phyloP scores from a whole-genome alignment of 1,139 yeast species.

The Geotrichum histeridarum region DNA sequence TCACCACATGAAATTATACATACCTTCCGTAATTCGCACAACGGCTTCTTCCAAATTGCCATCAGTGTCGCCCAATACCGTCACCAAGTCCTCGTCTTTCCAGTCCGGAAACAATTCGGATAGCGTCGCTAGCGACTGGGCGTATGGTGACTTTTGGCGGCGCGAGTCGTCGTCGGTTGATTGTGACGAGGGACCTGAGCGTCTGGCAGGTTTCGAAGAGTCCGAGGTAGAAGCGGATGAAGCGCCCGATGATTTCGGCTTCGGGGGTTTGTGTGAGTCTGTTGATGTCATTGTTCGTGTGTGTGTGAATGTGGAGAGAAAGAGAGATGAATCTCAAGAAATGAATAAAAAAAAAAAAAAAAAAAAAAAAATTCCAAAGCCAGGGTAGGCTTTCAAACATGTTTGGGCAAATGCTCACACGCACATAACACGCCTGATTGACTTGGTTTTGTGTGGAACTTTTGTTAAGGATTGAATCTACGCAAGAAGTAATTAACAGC shows the following conservation, averaged over 20 bases:
- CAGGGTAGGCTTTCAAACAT: neutral
- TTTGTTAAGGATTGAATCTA: neutral
- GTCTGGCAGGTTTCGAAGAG: slow-evolving; percentile 11
- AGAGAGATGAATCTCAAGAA: neutral
- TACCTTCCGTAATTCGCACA: slow-evolving; percentile 80
- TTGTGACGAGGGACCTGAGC: slow-evolving; percentile 11
- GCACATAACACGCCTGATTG: neutral
- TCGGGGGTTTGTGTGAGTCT: slow-evolving; percentile 14
- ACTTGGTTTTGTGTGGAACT: neutral
- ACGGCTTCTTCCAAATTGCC: slow-evolving; percentile 74
- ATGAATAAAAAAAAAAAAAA: neutral
- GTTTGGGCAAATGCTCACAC: neutral
- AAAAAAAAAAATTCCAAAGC: neutral
- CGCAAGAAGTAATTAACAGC: neutral
- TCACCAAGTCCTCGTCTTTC: slow-evolving; percentile 76
- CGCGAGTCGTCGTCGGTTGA: slow-evolving; percentile 41
- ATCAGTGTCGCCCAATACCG: slow-evolving; percentile 66
- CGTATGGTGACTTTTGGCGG: slow-evolving; percentile 28
- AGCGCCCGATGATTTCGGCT: slow-evolving; percentile 8
- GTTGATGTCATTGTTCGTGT: slow-evolving; percentile 5
- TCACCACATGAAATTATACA: slow-evolving; percentile 1
- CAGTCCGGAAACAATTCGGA: slow-evolving; percentile 91
- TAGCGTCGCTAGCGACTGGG: slow-evolving; percentile 52
- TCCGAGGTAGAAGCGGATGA: slow-evolving; percentile 3
- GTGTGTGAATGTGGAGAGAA: neutral